A percentile compares a stretch with the other conserved stretches of the same genome.
Evolutionary conservation across 2,329 filamentous ascomycete species (phyloP).

Genomic region (Hypoxylon sp.): DNA sequence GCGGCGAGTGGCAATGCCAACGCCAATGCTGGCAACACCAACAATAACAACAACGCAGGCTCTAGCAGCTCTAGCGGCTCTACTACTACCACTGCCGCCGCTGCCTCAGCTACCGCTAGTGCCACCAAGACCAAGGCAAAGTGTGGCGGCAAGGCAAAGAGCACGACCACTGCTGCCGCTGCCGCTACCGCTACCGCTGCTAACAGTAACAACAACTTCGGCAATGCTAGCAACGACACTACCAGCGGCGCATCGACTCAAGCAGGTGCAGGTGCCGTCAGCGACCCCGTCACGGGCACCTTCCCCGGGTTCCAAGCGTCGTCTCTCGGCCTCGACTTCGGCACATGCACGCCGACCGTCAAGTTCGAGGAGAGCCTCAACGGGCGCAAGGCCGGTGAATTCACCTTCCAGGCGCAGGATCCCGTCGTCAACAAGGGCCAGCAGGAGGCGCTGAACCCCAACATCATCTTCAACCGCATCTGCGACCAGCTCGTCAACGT

Average conservation of each 20-base stretch:
- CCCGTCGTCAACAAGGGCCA: constrained; percentile 72
- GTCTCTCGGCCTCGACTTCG: constrained; percentile 63
- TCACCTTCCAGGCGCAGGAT: constrained; percentile 78
- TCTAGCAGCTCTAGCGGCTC: constrained; percentile 31
- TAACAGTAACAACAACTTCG: constrained; percentile 13
- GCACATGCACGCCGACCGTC: constrained; percentile 69
- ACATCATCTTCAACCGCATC: constrained; percentile 81
- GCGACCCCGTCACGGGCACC: constrained; percentile 53
- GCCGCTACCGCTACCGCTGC: constrained; percentile 42
- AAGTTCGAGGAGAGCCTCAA: constrained; percentile 71
- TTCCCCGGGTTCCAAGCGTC: constrained; percentile 54
- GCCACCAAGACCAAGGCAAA: constrained; percentile 28
- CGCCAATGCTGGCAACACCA: constrained; percentile 33
- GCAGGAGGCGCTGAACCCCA: constrained; percentile 77
- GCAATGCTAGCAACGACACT: constrained; percentile 40
- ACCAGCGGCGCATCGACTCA: constrained; percentile 41
- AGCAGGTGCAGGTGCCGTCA: constrained; percentile 52
- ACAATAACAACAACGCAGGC: constrained; percentile 17
- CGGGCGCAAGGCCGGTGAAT: constrained; percentile 70
- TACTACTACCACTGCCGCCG: constrained; percentile 46
- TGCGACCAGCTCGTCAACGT: constrained; percentile 78
- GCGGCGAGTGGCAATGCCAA: constrained; percentile 49
- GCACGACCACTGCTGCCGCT: constrained; percentile 34
- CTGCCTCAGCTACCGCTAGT: constrained; percentile 39
- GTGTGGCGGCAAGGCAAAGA: constrained; percentile 27